These are phyloP conservation scores for Centella asiatica DNA, from an alignment of 129 eudicot genomes.

Conservation along the genomic window DNA sequence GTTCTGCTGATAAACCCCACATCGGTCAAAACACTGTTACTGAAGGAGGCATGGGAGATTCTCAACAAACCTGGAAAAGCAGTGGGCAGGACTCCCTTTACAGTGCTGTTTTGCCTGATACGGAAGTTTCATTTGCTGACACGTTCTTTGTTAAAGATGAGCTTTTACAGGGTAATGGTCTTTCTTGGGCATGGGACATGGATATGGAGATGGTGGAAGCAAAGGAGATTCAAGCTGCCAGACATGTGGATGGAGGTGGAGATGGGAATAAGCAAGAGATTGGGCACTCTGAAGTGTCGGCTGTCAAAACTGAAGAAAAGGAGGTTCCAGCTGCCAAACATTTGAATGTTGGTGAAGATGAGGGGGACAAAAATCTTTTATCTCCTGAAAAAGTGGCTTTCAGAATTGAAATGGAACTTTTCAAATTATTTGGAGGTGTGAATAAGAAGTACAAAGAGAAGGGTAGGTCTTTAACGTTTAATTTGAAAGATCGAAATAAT, in stretches of 20 bases:
- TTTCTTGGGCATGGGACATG: slow-evolving; percentile 72
- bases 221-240: slow-evolving; percentile 18
- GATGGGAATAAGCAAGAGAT: slow-evolving; percentile 13
- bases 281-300: not conserved
- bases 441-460: slow-evolving; percentile 86
- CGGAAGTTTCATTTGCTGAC: slow-evolving; percentile 45
- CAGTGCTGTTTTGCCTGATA: slow-evolving; percentile 39
- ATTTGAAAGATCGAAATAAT: slow-evolving; percentile 72
- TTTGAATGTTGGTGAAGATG: slow-evolving; percentile 16
- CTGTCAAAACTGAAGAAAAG: slow-evolving; percentile 13
- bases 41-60: slow-evolving; percentile 16
- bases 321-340: slow-evolving; percentile 10
- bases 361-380: slow-evolving; percentile 5
- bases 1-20: slow-evolving; percentile 15
- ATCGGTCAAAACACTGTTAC: slow-evolving; percentile 8
- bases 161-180: slow-evolving; percentile 82
- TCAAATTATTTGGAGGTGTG: slow-evolving; percentile 74
- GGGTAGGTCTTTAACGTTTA: slow-evolving; percentile 78
- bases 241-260: slow-evolving; percentile 12
- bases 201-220: slow-evolving; percentile 25
- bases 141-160: slow-evolving; percentile 64
- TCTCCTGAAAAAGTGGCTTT: slow-evolving; percentile 50
- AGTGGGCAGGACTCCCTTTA: slow-evolving; percentile 34
- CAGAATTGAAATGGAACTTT: slow-evolving; percentile 61
- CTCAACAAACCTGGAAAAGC: slow-evolving; percentile 15